Conservation (phyloP, 129 eudicot species). For the Helianthus annuus region HanXRQr2.0-SUNRISE NC_035448.2:36946633-36947132, state of each 20-base stretch:
- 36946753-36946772: conserved; percentile 49
- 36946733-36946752: conserved; percentile 40
- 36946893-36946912: conserved; percentile 36
- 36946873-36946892: not conserved
- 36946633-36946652: conserved; percentile 42
- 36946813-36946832: conserved; percentile 51
- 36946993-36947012: conserved; percentile 65
- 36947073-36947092: too few species aligned
- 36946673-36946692: conserved; percentile 47
- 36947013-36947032: conserved; percentile 49
- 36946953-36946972: conserved; percentile 50
- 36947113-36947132: too few species aligned
- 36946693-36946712: conserved; percentile 32
- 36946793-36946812: conserved; percentile 49
- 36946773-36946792: conserved; percentile 52
- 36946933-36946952: conserved; percentile 51
- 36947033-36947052: conserved; percentile 58
- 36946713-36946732: conserved; percentile 38
- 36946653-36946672: conserved; percentile 57
- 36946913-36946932: conserved; percentile 41
- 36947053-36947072: conserved; percentile 49
- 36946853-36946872: conserved; percentile 48
- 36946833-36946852: conserved; percentile 33
- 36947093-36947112: too few species aligned
- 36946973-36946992: conserved; percentile 63